These are phyloP conservation scores for Bipolaris victoriae DNA, from an alignment of 2,329 filamentous ascomycete genomes.

Conservation along the genomic window DNA sequence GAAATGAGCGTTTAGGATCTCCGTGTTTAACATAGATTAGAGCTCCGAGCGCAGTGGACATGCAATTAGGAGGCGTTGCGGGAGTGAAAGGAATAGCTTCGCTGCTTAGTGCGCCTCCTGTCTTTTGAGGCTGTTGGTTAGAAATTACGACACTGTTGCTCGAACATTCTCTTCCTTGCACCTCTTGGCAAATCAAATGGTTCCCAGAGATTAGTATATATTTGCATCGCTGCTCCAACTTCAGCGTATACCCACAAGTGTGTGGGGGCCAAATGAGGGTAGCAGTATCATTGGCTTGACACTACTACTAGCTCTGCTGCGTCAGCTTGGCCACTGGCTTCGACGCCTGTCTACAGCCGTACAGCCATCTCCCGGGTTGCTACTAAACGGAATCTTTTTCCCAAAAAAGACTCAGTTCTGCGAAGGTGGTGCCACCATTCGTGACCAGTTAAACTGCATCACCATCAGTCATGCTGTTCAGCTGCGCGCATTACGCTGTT, in stretches of 20 bases:
- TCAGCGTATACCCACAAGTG: background rate
- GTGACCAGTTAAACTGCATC: background rate
- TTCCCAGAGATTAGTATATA: background rate
- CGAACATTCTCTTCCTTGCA: background rate
- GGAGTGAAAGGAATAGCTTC: background rate
- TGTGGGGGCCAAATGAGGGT: background rate
- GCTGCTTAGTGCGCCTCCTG: background rate
- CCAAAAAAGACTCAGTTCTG: background rate
- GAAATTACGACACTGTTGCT: background rate
- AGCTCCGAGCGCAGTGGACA: background rate
- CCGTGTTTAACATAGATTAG: background rate
- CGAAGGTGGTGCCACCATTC: background rate
- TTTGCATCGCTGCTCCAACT: background rate
- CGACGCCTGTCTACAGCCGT: background rate
- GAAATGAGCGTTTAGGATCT: constrained; percentile 20
- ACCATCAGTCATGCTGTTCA: background rate
- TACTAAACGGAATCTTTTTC: background rate
- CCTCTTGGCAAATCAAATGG: background rate
- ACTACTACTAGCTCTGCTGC: constrained; percentile 15
- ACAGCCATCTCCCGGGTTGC: background rate
- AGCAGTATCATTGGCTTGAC: constrained; percentile 6
- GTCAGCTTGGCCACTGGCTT: background rate
- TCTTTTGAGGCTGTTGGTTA: background rate
- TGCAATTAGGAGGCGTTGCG: background rate
- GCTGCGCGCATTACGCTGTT: background rate